Percentiles rank a stretch among this genome's conserved stretches.
Evolutionary conservation across 192 early-diverging fungal species (phyloP).

Genomic region (Coemansia sp.): DNA sequence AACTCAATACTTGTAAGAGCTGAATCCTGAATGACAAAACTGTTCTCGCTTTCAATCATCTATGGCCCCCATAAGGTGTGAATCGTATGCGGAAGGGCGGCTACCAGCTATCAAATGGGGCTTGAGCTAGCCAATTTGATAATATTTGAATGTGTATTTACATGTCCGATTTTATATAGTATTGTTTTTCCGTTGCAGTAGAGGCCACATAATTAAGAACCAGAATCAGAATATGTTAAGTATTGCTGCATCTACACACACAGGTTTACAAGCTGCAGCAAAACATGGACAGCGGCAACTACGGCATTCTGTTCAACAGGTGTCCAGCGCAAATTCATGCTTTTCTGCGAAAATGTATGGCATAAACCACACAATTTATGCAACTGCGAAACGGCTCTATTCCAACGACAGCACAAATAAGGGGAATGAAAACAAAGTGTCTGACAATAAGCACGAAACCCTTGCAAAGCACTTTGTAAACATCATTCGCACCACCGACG

Average conservation of each 20-base stretch:
- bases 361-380: background rate
- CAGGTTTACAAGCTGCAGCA: background rate
- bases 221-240: background rate
- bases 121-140: background rate
- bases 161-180: background rate
- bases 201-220: background rate
- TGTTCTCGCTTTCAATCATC: background rate
- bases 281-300: no score
- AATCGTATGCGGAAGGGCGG: no score
- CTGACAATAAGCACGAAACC: background rate
- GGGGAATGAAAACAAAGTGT: background rate
- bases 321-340: background rate
- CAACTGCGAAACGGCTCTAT: background rate
- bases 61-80: background rate
- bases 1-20: no score
- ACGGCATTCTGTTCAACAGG: background rate
- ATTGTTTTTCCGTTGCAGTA: background rate
- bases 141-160: no score
- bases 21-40: no score
- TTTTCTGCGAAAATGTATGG: background rate
- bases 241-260: background rate
- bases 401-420: background rate
- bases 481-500: slow-evolving; percentile 2
- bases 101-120: no score
- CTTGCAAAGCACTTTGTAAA: slow-evolving; percentile 11